phyloP scores from a whole-genome alignment of 2,329 filamentous ascomycete genomes.

The Colletotrichum agaves region DNA sequence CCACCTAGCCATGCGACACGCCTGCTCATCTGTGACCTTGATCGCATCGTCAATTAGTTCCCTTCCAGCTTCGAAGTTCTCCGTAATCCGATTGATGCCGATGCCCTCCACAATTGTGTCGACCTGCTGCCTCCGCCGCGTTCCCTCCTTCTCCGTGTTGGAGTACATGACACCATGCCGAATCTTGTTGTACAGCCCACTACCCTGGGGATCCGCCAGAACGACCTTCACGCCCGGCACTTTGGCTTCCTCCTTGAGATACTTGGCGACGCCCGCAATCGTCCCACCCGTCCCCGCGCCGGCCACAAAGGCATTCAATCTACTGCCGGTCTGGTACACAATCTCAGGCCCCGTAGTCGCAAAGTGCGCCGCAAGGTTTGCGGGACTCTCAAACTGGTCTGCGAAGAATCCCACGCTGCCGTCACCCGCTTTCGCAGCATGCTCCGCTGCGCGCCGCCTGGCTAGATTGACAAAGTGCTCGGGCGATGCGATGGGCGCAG shows the following conservation, averaged over 20 bases:
- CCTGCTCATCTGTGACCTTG: conserved; percentile 87
- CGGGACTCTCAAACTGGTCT: conserved; percentile 92
- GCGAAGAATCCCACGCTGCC: conserved; percentile 89
- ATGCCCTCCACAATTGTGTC: conserved; percentile 97
- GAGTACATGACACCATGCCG: conserved; percentile 97
- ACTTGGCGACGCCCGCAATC: conserved; percentile 85
- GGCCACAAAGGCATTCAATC: conserved; percentile 87
- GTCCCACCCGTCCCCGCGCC: conserved; percentile 96
- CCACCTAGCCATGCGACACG: conserved; percentile 94
- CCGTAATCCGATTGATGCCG: conserved; percentile 93
- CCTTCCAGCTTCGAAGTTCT: conserved; percentile 89
- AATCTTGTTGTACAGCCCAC: conserved; percentile 91
- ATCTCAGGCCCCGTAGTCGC: conserved; percentile 91
- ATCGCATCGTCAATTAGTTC: conserved; percentile 92
- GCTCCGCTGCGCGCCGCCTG: conserved; percentile 77
- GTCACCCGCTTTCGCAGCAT: conserved; percentile 68
- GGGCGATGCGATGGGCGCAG: conserved; percentile 92
- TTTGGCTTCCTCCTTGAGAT: conserved; percentile 76
- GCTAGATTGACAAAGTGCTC: conserved; percentile 96
- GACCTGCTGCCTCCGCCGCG: conserved; percentile 87
- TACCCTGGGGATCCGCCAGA: conserved; percentile 93
- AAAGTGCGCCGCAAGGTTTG: conserved; percentile 90
- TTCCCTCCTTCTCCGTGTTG: conserved; percentile 88
- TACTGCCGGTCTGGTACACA: conserved; percentile 77
- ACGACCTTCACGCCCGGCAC: conserved; percentile 75